Conservation (phyloP, 768 basidiomycete species). For the Mycena chlorophos region DNA sequence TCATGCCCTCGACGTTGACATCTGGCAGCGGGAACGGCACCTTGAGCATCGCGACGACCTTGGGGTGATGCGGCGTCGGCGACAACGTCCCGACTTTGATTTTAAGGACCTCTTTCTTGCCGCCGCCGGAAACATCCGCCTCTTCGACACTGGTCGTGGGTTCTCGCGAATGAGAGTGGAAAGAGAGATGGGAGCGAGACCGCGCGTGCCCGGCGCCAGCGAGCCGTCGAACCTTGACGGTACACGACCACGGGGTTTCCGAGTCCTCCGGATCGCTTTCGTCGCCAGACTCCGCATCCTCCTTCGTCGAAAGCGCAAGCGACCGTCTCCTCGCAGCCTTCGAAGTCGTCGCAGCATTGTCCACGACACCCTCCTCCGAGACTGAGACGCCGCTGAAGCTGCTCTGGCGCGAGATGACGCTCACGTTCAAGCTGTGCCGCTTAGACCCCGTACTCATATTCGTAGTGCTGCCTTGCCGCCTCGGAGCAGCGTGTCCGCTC, state of each 20-base stretch:
- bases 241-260: constrained; percentile 94
- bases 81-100: constrained; percentile 82
- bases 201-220: constrained; percentile 22
- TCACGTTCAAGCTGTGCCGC: constrained; percentile 35
- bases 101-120: constrained; percentile 37
- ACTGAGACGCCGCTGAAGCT: constrained; percentile 31
- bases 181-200: constrained; percentile 5
- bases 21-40: constrained; percentile 88
- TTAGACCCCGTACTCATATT: constrained; percentile 17
- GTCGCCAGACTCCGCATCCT: constrained; percentile 55
- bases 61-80: constrained; percentile 94
- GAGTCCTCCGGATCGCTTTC: constrained; percentile 96
- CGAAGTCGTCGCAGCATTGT: constrained; percentile 7
- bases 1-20: constrained; percentile 66
- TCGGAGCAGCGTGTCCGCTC: constrained; percentile 20
- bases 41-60: constrained; percentile 88
- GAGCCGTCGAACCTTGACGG: constrained; percentile 62
- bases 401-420: constrained; percentile 40
- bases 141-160: constrained; percentile 14
- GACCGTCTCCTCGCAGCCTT: constrained; percentile 3
- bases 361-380: constrained; percentile 35
- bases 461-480: constrained; percentile 13
- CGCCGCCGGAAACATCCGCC: constrained; percentile 12
- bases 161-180: constrained; percentile 13
- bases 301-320: constrained; percentile 12